Percentiles rank a stretch among this genome's conserved stretches.
Evolutionary conservation across 2,329 filamentous ascomycete genomes (phyloP).

Genomic region (Aspergillus niger): DNA sequence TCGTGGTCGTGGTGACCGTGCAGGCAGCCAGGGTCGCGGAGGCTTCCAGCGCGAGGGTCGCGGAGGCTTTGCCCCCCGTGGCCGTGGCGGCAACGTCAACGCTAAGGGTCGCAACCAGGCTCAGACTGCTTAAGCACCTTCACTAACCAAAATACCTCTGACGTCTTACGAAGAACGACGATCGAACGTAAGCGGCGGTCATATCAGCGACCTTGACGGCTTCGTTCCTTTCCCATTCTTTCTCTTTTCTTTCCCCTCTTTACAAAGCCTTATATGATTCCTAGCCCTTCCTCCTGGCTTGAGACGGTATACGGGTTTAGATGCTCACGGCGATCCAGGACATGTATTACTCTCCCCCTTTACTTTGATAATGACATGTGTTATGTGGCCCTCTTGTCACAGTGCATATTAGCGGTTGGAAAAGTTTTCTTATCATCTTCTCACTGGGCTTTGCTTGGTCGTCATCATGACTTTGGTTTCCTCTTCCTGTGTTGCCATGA

Average conservation of each 20-base stretch:
- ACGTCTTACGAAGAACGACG: slow-evolving; percentile 7
- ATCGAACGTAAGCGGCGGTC: slow-evolving; percentile 9
- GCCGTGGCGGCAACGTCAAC: slow-evolving; percentile 62
- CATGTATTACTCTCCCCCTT: slow-evolving; percentile 41
- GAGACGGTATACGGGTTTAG: slow-evolving; percentile 20
- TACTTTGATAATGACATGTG: slow-evolving; percentile 44
- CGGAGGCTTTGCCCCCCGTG: slow-evolving; percentile 65
- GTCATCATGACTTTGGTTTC: slow-evolving; percentile 26
- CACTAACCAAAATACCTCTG: not conserved
- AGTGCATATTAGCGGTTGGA: slow-evolving; percentile 48
- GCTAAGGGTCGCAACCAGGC: slow-evolving; percentile 50
- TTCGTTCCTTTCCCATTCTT: slow-evolving; percentile 11
- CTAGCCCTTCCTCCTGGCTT: slow-evolving; percentile 27
- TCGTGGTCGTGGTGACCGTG: slow-evolving; percentile 69
- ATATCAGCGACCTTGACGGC: slow-evolving; percentile 11
- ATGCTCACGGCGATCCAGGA: slow-evolving; percentile 28
- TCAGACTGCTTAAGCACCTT: slow-evolving; percentile 43
- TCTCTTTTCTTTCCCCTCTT: not conserved
- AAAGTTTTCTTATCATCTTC: slow-evolving; percentile 40
- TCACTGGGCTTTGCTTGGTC: slow-evolving; percentile 29
- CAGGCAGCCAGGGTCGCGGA: slow-evolving; percentile 64
- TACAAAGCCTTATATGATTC: slow-evolving; percentile 18
- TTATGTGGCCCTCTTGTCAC: slow-evolving; percentile 42
- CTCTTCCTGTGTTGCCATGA: slow-evolving; percentile 28
- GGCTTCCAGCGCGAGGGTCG: slow-evolving; percentile 70